Evolutionary conservation across 441 rosid species (phyloP).

Genomic region (Manihot esculenta): DNA sequence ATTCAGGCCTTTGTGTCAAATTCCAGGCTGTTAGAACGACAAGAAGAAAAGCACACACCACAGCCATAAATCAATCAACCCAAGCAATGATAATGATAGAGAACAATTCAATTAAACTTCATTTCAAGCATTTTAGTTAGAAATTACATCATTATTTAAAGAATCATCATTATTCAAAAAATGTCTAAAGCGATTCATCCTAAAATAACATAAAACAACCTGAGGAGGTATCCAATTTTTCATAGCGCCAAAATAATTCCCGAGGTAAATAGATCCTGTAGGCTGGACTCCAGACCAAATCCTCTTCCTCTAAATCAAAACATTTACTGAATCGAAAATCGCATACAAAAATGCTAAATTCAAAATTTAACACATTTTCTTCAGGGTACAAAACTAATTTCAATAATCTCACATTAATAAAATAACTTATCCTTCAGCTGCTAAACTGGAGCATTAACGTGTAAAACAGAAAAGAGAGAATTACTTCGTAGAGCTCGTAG

Average conservation of each 20-base stretch:
- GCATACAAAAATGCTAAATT: neutral
- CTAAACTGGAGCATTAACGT: neutral
- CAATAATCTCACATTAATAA: neutral
- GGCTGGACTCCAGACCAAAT: conserved; percentile 96
- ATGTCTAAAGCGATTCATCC: neutral
- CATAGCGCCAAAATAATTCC: conserved; percentile 92
- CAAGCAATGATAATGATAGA: too few relatives aligned
- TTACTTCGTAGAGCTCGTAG: conserved; percentile 49
- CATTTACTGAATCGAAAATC: neutral
- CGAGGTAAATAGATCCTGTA: conserved; percentile 84
- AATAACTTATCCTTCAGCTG: neutral
- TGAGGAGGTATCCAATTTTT: conserved; percentile 86
- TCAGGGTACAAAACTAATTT: neutral
- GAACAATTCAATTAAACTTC: neutral
- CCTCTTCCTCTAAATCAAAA: conserved; percentile 52
- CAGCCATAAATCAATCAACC: neutral
- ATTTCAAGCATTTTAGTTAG: neutral
- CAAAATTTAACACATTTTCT: neutral
- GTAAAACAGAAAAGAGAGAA: neutral
- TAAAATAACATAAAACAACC: conserved; percentile 35
- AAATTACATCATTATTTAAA: neutral
- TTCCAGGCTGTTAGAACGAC: conserved; percentile 30
- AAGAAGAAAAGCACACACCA: neutral
- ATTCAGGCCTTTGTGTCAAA: conserved; percentile 92
- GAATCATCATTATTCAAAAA: neutral